phyloP scores from a whole-genome alignment of 768 basidiomycete species.

The Hemileccinum rubropunctum region DNA sequence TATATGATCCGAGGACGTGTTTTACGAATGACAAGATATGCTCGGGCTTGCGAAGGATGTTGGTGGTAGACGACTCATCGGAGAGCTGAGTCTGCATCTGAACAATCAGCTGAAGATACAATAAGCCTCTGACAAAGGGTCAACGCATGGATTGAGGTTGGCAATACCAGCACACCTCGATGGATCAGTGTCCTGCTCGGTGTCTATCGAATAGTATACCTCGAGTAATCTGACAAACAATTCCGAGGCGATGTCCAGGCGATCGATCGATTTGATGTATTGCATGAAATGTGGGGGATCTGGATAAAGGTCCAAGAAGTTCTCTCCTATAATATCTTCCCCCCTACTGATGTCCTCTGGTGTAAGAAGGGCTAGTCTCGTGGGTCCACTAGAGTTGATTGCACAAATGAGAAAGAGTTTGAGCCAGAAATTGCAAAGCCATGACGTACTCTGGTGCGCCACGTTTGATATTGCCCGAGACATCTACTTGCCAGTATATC shows the following conservation, averaged over 20 bases:
- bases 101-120: conserved; percentile 77
- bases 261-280: conserved; percentile 62
- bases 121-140: conserved; percentile 49
- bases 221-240: conserved; percentile 76
- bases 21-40: conserved; percentile 83
- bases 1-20: conserved; percentile 59
- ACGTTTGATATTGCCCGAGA: conserved; percentile 49
- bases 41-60: conserved; percentile 58
- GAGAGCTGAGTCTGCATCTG: conserved; percentile 75
- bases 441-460: conserved; percentile 41
- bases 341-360: conserved; percentile 45
- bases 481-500: conserved; percentile 53
- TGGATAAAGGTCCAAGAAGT: conserved; percentile 68
- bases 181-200: conserved; percentile 21
- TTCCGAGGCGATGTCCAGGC: conserved; percentile 67
- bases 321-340: conserved; percentile 41
- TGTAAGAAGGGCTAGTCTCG: conserved; percentile 45
- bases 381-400: conserved; percentile 14
- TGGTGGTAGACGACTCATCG: conserved; percentile 48
- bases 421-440: background rate
- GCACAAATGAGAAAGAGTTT: background rate
- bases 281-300: conserved; percentile 69
- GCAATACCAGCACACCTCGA: conserved; percentile 15
- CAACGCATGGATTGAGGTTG: background rate
- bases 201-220: conserved; percentile 46